Evolutionary conservation across 2,329 filamentous ascomycete genomes (phyloP).

Genomic region (Apiospora kogelbergensis): DNA sequence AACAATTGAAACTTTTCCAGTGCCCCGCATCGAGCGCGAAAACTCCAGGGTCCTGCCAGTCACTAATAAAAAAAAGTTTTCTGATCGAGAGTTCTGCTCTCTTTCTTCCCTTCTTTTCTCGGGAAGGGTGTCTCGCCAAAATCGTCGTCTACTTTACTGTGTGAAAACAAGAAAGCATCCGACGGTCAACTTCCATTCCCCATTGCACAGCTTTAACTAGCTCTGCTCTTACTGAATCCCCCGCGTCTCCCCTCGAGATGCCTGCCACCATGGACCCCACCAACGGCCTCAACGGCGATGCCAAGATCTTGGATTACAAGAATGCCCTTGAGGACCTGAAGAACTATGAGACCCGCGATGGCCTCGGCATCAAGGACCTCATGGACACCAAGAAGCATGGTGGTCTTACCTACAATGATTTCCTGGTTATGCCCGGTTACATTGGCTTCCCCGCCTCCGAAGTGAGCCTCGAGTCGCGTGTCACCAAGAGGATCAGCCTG

Average conservation of each 20-base stretch:
- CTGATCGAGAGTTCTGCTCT: background rate
- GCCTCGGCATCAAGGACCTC: conserved; percentile 81
- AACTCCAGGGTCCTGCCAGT: background rate
- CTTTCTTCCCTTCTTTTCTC: conserved; percentile 45
- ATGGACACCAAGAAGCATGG: conserved; percentile 90
- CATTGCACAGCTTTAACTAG: conserved; percentile 30
- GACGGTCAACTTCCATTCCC: conserved; percentile 43
- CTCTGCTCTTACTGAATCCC: conserved; percentile 28
- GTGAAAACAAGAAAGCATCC: conserved; percentile 26
- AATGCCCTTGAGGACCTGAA: conserved; percentile 79
- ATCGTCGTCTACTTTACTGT: conserved; percentile 26
- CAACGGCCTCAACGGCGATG: conserved; percentile 63
- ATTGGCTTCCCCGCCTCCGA: conserved; percentile 95
- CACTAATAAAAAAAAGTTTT: conserved; percentile 7
- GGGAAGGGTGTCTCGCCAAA: conserved; percentile 51
- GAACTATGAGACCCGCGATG: conserved; percentile 79
- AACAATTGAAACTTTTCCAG: background rate
- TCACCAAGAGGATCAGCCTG: conserved; percentile 93
- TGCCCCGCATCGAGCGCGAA: background rate
- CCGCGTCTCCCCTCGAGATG: conserved; percentile 21
- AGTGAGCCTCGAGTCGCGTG: conserved; percentile 82
- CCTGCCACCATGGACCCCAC: conserved; percentile 48
- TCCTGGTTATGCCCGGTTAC: conserved; percentile 93
- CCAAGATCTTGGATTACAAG: conserved; percentile 68
- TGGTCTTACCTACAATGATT: conserved; percentile 98